These are phyloP conservation scores for Sporisorium iseilematis-ciliati DNA, from an alignment of 1,284 basidiomycete species.

Conservation along the genomic window DNA sequence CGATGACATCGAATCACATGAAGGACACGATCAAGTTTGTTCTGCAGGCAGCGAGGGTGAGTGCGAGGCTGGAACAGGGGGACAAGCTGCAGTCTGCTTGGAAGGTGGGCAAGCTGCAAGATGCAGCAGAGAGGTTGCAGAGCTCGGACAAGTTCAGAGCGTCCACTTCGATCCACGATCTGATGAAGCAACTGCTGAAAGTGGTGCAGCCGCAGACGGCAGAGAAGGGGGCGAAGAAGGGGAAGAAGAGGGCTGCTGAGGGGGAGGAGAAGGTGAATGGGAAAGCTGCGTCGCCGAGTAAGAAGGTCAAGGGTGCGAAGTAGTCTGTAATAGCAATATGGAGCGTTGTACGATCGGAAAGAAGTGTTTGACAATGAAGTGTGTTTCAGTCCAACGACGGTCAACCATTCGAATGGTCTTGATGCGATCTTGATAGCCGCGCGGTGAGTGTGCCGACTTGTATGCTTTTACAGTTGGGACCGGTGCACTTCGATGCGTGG, in stretches of 20 bases:
- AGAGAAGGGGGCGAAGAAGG: constrained; percentile 27
- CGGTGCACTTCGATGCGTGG: too few species aligned
- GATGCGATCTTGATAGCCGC: too few species aligned
- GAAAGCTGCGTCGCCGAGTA: constrained; percentile 24
- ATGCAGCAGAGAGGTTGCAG: constrained; percentile 38
- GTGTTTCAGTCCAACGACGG: too few species aligned
- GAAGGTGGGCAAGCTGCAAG: constrained; percentile 67
- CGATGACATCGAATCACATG: constrained; percentile 77
- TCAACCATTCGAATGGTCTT: too few species aligned
- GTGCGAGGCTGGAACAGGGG: constrained; percentile 71
- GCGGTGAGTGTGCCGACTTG: too few species aligned
- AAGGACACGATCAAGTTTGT: constrained; percentile 85
- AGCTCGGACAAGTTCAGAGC: constrained; percentile 46
- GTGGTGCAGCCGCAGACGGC: constrained; percentile 47
- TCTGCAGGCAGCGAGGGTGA: constrained; percentile 77
- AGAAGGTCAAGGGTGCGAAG: constrained; percentile 49
- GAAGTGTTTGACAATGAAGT: too few species aligned
- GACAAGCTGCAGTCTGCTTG: constrained; percentile 60
- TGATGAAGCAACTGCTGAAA: constrained; percentile 74
- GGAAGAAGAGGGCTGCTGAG: constrained; percentile 43
- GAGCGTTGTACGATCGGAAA: too few species aligned
- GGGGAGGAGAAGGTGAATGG: constrained; percentile 14
- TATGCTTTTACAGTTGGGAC: too few species aligned
- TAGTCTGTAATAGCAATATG: background rate
- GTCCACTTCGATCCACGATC: constrained; percentile 71